Base-by-base conservation (phyloP, 768 basidiomycete species). In the Russula brevipes region DNA sequence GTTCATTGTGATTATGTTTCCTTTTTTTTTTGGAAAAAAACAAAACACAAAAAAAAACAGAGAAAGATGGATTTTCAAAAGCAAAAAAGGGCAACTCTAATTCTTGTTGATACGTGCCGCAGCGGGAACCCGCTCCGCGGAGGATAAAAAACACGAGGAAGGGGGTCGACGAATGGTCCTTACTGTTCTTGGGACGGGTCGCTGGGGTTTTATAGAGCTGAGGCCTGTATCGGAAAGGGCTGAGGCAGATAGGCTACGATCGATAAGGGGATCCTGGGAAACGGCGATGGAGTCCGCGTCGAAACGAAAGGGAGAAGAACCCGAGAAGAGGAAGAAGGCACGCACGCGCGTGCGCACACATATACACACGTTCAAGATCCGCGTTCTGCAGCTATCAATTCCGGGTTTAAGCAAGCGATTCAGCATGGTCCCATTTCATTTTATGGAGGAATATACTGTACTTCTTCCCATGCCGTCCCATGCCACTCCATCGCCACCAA, bases 161-260 rank as follows among this genome's bases (percentile, higher is more conserved):
- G 41, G 9, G 36, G 45, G 61, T 24, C 24, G 24, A 10, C 12
- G 42, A 16, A 12, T 36, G 17, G 33, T 24, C 30, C 17, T 50
- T 62, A 17, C 63, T 54, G 41, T 60, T 24, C 41, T 64, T 64
- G 30, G 59, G 63, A 59, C 5, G 36, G 47, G 24, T 33, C 3
- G 54, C 41, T 30, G 33, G 10, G 33, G 42, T 54, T 60, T 60
- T 52, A 64, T 56, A 60, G 31, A 4, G 6, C 24, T 16, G 12
- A 51, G n/a, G 33, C 63, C 36, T 7, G n/a, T 64, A 56, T 60
- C 14, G 59, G 47, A 9, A 60, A 57, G 8, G 2, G 33, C 6
- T 41, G 45, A 51, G 63, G 53, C 12, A 55, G 63, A 64, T 64
- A 60, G 19, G n/a, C 63, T 60, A 45, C 24, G 58, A 62, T 50